Conservation (phyloP, 2,329 filamentous ascomycete genomes). For the Ophiosphaerella korrae region DNA sequence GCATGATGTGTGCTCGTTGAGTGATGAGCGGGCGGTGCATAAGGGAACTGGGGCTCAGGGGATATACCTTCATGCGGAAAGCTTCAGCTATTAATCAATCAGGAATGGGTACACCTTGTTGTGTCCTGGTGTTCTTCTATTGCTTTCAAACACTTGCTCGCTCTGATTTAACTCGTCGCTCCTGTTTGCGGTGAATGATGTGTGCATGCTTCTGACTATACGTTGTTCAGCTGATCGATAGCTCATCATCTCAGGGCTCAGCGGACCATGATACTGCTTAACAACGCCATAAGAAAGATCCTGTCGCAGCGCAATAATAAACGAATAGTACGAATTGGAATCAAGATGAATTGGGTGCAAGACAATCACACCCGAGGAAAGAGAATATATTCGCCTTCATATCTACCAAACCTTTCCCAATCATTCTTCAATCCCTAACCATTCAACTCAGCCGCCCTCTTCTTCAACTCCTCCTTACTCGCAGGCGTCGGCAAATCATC, state of each 20-base stretch:
- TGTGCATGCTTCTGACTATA: no score
- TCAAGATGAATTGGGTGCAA: background rate
- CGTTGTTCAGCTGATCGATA: no score
- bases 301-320: no score
- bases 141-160: no score
- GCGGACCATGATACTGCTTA: no score
- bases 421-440: slow-evolving; percentile 40
- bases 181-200: no score
- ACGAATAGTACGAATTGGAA: background rate
- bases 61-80: slow-evolving; percentile 65
- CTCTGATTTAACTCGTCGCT: no score
- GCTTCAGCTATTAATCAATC: slow-evolving; percentile 56
- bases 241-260: no score
- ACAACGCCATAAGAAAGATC: no score
- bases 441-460: slow-evolving; percentile 57
- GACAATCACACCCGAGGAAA: background rate
- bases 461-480: slow-evolving; percentile 57
- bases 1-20: slow-evolving; percentile 59
- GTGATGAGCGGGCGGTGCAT: slow-evolving; percentile 69
- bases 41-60: slow-evolving; percentile 71
- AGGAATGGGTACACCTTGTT: no score
- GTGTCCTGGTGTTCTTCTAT: no score
- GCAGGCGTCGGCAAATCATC: slow-evolving; percentile 52
- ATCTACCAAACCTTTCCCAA: background rate
- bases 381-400: background rate